phyloP scores from a whole-genome alignment of 352 stramenopile species.

The Pythium angustatum region DNA sequence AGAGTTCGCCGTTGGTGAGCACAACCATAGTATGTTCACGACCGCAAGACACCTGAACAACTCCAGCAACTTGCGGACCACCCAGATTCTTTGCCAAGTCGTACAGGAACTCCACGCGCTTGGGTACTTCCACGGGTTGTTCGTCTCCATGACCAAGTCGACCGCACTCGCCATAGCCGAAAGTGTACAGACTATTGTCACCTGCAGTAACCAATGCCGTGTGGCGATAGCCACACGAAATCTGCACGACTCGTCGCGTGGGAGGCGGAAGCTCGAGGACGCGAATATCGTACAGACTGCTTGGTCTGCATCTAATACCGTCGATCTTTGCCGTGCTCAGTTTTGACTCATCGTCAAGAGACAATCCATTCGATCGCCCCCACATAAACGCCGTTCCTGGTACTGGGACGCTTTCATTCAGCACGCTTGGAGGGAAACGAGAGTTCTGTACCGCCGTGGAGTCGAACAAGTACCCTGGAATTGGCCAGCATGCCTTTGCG shows the following conservation, averaged over 20 bases:
- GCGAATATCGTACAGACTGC: conserved; percentile 28
- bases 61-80: conserved; percentile 30
- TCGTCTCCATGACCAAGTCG: conserved; percentile 73
- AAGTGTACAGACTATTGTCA: conserved; percentile 70
- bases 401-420: conserved; percentile 35
- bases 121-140: conserved; percentile 42
- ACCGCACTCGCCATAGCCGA: conserved; percentile 80
- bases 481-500: conserved; percentile 45
- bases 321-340: conserved; percentile 22
- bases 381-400: conserved; percentile 63
- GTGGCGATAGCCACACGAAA: conserved; percentile 79
- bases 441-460: conserved; percentile 12
- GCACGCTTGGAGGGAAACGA: conserved; percentile 29
- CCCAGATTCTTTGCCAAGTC: conserved; percentile 29
- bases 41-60: conserved; percentile 66
- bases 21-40: conserved; percentile 88
- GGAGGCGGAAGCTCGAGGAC: conserved; percentile 51
- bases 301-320: conserved; percentile 16
- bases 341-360: conserved; percentile 53
- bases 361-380: conserved; percentile 61
- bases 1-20: conserved; percentile 62
- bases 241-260: conserved; percentile 57
- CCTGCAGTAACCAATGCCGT: conserved; percentile 64
- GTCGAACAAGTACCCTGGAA: conserved; percentile 59
- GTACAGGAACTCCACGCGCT: conserved; percentile 57